phyloP scores from a whole-genome alignment of 768 basidiomycete genomes.

The Ephemerocybe angulata region DNA sequence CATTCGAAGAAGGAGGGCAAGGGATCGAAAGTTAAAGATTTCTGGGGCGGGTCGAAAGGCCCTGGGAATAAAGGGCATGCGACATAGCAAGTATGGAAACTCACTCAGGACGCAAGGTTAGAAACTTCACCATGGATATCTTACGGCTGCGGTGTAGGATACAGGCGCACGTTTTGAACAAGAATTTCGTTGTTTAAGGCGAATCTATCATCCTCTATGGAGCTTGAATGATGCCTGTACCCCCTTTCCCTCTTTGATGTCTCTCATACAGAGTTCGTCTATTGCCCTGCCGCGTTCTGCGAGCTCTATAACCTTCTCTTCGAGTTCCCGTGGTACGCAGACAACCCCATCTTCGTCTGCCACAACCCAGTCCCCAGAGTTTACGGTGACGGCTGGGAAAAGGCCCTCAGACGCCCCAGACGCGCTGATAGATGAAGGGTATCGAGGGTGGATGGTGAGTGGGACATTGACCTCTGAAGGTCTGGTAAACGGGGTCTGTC shows the following conservation, averaged over 20 bases:
- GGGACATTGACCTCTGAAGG: conserved; percentile 73
- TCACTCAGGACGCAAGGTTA: too few relatives aligned
- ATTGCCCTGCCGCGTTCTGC: conserved; percentile 58
- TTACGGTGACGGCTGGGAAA: conserved; percentile 54
- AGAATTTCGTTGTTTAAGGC: background rate
- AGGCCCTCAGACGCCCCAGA: background rate
- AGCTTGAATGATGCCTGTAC: conserved; percentile 75
- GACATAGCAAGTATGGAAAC: background rate
- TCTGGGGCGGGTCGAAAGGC: background rate
- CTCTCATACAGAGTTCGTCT: conserved; percentile 69
- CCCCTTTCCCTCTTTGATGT: conserved; percentile 72
- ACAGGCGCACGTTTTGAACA: too few relatives aligned
- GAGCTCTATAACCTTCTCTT: conserved; percentile 51
- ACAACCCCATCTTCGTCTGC: conserved; percentile 90
- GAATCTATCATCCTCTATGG: conserved; percentile 48
- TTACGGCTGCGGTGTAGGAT: too few relatives aligned
- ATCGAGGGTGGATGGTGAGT: conserved; percentile 45
- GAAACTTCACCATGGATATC: too few relatives aligned
- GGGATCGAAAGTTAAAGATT: background rate
- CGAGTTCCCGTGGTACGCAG: conserved; percentile 58
- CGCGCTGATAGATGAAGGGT: conserved; percentile 7
- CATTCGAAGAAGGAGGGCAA: conserved; percentile 1
- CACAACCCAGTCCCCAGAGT: conserved; percentile 80
- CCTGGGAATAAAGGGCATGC: conserved; percentile 2
- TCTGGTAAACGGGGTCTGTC: conserved; percentile 81